Evolutionary conservation across 1,139 yeast genomes (phyloP).

Genomic region (Geotrichum macrosporum): DNA sequence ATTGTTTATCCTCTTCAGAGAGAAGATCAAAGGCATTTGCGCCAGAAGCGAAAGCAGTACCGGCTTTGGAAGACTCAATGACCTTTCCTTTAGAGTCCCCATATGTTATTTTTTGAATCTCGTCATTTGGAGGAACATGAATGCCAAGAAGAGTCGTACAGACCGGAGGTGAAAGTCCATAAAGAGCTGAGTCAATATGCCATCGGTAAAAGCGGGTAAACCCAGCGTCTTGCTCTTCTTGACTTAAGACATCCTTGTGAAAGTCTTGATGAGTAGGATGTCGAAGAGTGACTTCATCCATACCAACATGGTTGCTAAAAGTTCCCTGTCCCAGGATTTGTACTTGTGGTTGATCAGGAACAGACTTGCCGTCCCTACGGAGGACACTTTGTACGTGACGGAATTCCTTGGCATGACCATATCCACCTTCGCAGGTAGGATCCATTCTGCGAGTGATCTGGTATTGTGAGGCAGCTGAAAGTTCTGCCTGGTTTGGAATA

Average conservation of each 20-base stretch:
- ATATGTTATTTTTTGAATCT: conserved; percentile 50
- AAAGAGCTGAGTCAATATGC: conserved; percentile 88
- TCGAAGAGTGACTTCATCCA: conserved; percentile 63
- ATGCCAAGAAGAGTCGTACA: conserved; percentile 79
- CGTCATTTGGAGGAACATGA: conserved; percentile 46
- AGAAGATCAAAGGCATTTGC: conserved; percentile 64
- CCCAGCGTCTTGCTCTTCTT: conserved; percentile 54
- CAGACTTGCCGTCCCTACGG: conserved; percentile 72
- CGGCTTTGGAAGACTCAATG: conserved; percentile 68
- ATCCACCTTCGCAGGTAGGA: conserved; percentile 62
- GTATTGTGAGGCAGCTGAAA: conserved; percentile 69
- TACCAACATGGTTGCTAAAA: conserved; percentile 61
- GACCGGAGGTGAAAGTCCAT: conserved; percentile 77
- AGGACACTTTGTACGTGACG: conserved; percentile 72
- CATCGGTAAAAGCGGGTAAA: conserved; percentile 82
- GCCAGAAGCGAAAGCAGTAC: conserved; percentile 85
- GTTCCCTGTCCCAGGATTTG: conserved; percentile 81
- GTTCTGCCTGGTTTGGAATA: conserved; percentile 60
- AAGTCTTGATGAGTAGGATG: conserved; percentile 80
- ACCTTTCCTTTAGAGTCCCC: conserved; percentile 61
- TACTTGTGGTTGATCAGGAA: conserved; percentile 79
- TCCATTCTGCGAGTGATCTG: conserved; percentile 69
- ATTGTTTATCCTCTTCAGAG: conserved; percentile 62
- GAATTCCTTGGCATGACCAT: conserved; percentile 82
- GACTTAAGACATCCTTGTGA: conserved; percentile 61